Base-by-base conservation (phyloP, 2,329 filamentous ascomycete genomes). In the Sclerotiophoma versabilis region DNA sequence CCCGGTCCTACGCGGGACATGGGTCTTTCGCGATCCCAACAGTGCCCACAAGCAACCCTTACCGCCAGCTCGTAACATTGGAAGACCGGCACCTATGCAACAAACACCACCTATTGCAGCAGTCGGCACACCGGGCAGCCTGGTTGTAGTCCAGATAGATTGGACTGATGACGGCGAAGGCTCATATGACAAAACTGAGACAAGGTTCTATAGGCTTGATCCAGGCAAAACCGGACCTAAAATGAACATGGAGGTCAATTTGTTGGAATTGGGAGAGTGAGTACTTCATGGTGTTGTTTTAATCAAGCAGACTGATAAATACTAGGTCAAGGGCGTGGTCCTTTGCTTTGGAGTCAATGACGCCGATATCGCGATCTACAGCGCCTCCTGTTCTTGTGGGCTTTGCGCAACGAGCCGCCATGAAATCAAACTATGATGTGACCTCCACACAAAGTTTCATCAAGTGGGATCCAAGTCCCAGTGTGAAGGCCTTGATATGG, bases 141-240 rank as follows among this genome's bases (percentile, higher is more conserved):
- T 61, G 4, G 54, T 67, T 19, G 57, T 73, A 3, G 60, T 73
- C 4, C 67, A 72, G 45, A 49, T 73, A 11, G 65, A 72, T 26
- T 74, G 69, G 69, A 69, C 63, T 1, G 57, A 69, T 15, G 65
- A 74, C 48, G 66, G 69, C 25, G 63, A 72, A 6, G 68, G 65
- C 4, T 2, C 42, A 5, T 73, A 68, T 36, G 71, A 74, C 44
- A 74, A 72, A 38, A 61, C 58, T 19, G 23, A 55, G 3, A 47
- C 62, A 0, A 57, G 55, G 12, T 74, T 59, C 43, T 74, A 58
- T 36, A 64, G 50, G 25, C 37, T 71, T 1, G 60, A 60, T 3
- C 29, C 52, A 7, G 66, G 62, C n/a, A 49, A 48, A 4, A 14
- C 3, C 11, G 49, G 29, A 2, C 64, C 64, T 1, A 62, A 43